Evolutionary conservation across 331 rosid genomes (phyloP).

Genomic region (Acacia concinna): DNA sequence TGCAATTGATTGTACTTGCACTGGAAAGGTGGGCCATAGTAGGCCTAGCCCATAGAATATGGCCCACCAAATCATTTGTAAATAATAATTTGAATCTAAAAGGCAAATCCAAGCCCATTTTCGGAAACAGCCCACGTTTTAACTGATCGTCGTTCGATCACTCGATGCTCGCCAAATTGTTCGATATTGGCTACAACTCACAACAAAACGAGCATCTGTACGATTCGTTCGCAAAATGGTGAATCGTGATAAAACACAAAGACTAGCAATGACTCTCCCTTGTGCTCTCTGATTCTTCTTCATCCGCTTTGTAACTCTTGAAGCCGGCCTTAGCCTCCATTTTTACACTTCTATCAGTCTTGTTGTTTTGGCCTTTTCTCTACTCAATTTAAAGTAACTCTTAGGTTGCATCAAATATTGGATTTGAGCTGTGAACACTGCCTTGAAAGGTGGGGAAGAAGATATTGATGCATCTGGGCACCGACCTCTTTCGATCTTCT

Average conservation of each 20-base stretch:
- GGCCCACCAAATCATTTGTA: slow-evolving; percentile 59
- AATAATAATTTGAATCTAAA: slow-evolving; percentile 30
- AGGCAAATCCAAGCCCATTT: slow-evolving; percentile 2
- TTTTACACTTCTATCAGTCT: background rate
- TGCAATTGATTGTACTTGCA: background rate
- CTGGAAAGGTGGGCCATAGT: background rate
- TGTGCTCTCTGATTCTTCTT: slow-evolving; percentile 35
- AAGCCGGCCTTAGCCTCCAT: slow-evolving; percentile 41
- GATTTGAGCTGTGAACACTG: slow-evolving; percentile 16
- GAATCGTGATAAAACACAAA: slow-evolving; percentile 8
- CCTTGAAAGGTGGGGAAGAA: background rate
- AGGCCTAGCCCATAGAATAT: background rate
- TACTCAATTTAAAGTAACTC: background rate
- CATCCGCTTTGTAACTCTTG: slow-evolving; percentile 30
- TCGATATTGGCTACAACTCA: no score
- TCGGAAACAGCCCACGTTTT: background rate
- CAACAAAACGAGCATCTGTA: background rate
- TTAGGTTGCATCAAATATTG: slow-evolving; percentile 2
- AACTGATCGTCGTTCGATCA: background rate
- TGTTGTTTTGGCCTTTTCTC: background rate
- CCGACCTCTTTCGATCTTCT: slow-evolving; percentile 32
- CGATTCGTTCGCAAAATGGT: background rate
- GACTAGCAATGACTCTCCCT: slow-evolving; percentile 31
- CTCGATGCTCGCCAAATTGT: no score
- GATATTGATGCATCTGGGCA: slow-evolving; percentile 13